Percentiles rank a stretch among this genome's conserved stretches.
Evolutionary conservation across 2,329 filamentous ascomycete species (phyloP).

Genomic region (Fusarium sp.): DNA sequence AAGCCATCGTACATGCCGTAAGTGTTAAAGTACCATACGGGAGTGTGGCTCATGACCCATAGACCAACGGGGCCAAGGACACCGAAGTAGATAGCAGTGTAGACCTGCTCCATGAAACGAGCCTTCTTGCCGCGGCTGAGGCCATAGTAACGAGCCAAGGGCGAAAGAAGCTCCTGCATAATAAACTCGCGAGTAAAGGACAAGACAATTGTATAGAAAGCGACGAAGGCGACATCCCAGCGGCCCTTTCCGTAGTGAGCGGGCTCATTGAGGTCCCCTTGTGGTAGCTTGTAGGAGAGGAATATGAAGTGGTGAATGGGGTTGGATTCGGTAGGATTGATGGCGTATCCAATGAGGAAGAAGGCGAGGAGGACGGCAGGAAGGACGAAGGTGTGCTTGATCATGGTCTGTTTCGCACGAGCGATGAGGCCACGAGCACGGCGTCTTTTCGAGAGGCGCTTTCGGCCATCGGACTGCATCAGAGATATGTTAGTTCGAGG

Average conservation of each 20-base stretch:
- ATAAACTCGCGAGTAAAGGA: slow-evolving; percentile 95
- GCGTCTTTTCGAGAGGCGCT: slow-evolving; percentile 64
- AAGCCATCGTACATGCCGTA: slow-evolving; percentile 89
- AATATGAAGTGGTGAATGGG: slow-evolving; percentile 85
- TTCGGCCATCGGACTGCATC: slow-evolving; percentile 46
- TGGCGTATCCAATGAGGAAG: slow-evolving; percentile 74
- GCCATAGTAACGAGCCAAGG: slow-evolving; percentile 75
- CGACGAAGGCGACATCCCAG: slow-evolving; percentile 86
- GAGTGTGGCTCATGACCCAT: slow-evolving; percentile 91
- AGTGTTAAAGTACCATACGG: slow-evolving; percentile 96
- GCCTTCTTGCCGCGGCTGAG: slow-evolving; percentile 83
- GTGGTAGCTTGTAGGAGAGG: slow-evolving; percentile 83
- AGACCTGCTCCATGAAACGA: slow-evolving; percentile 96
- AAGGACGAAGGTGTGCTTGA: slow-evolving; percentile 70
- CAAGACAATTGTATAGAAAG: slow-evolving; percentile 89
- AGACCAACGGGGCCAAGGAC: slow-evolving; percentile 85
- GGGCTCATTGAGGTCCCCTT: slow-evolving; percentile 55
- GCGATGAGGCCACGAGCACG: slow-evolving; percentile 63
- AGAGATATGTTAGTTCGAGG: slow-evolving; percentile 18
- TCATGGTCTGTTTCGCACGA: slow-evolving; percentile 63
- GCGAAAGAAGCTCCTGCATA: slow-evolving; percentile 89
- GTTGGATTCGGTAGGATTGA: slow-evolving; percentile 82
- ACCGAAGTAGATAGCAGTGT: slow-evolving; percentile 91
- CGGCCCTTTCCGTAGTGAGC: slow-evolving; percentile 88
- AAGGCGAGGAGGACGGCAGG: slow-evolving; percentile 75